Conservation (phyloP, 768 basidiomycete genomes). For the Boletus coccyginus region DNA sequence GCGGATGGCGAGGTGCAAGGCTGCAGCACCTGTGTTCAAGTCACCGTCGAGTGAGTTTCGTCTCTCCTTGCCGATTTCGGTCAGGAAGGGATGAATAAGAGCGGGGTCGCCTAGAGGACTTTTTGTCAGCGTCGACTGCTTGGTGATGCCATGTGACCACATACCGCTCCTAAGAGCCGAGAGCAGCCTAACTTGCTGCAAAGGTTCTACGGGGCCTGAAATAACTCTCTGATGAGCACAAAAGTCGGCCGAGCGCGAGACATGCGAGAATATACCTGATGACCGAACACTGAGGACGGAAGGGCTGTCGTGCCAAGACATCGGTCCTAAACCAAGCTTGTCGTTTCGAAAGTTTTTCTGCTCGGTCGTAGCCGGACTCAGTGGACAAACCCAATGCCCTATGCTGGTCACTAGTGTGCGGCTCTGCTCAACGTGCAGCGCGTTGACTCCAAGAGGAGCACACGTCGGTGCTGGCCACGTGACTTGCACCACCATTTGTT, state of each 20-base stretch:
- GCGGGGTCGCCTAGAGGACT: constrained; percentile 62
- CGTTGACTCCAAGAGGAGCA: not conserved
- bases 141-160: constrained; percentile 12
- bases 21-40: constrained; percentile 67
- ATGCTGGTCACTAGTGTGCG: not conserved
- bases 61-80: constrained; percentile 68
- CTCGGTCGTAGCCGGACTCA: not conserved
- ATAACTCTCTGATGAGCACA: constrained; percentile 3
- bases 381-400: not conserved
- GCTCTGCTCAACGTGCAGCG: constrained; percentile 8
- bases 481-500: not conserved
- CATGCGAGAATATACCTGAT: constrained; percentile 8
- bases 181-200: constrained; percentile 65
- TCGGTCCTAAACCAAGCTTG: constrained; percentile 1
- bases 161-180: constrained; percentile 60
- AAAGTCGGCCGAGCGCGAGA: not conserved
- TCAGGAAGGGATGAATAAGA: constrained; percentile 76
- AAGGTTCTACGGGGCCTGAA: constrained; percentile 36
- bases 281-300: constrained; percentile 21
- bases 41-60: constrained; percentile 47
- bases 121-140: not conserved
- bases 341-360: not conserved
- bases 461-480: constrained; percentile 12
- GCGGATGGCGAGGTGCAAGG: constrained; percentile 78
- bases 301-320: constrained; percentile 17